Evolutionary conservation across 73 alveolate species (phyloP).

Genomic region (Durusdinium trenchii): DNA sequence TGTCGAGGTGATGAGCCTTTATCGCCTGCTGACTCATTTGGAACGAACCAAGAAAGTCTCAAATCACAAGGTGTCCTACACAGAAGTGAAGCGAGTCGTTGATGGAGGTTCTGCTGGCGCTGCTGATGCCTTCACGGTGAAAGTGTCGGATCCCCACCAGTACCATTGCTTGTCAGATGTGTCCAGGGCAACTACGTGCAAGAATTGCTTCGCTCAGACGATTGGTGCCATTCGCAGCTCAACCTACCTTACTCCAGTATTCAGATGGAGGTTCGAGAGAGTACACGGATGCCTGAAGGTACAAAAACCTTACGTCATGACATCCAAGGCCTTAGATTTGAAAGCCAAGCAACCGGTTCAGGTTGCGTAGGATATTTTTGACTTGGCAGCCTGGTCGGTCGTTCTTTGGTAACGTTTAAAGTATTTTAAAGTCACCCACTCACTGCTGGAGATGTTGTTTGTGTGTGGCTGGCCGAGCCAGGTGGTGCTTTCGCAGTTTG

Average conservation of each 20-base stretch:
- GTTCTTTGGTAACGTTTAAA: no score
- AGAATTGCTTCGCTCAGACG: background rate
- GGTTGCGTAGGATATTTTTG: no score
- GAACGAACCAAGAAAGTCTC: background rate
- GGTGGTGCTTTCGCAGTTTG: no score
- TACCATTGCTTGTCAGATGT: background rate
- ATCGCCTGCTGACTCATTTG: background rate
- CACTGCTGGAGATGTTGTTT: no score
- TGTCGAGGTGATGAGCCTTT: background rate
- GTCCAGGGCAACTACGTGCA: background rate
- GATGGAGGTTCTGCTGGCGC: background rate
- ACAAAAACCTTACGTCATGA: conserved; percentile 1
- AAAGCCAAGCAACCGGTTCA: background rate
- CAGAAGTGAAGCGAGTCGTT: background rate
- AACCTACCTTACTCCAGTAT: background rate
- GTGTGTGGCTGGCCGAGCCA: no score
- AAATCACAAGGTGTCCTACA: background rate
- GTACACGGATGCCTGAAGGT: background rate
- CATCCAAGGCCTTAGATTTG: background rate
- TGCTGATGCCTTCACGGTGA: background rate
- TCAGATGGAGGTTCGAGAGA: background rate
- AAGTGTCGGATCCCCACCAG: background rate
- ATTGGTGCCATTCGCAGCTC: background rate
- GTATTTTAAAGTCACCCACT: no score
- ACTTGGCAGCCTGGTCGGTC: no score